Base-by-base conservation (phyloP, 208 protist genomes). In the Trypanosoma brucei region DNA sequence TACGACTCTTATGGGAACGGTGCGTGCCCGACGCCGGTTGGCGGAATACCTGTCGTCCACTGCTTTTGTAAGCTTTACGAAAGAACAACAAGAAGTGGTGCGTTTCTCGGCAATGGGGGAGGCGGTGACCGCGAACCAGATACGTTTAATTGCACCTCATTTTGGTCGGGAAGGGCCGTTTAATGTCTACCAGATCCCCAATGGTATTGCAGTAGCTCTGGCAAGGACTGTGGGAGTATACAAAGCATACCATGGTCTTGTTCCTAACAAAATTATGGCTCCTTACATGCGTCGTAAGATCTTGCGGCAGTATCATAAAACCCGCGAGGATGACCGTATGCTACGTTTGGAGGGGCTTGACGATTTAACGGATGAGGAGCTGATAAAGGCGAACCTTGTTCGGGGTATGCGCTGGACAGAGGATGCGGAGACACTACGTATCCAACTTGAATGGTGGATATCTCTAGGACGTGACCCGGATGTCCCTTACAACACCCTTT, bases 401-500 rank as follows among this genome's bases (percentile, higher is more conserved):
- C 83, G 89, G 38, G 89, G 89, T 14, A 93, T 95, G 86, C 86
- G 89, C 8, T 95, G 89, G 86, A 89, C 83, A 13, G 86, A 95
- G 52, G 83, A 73, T 45, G 72, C 63, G 4, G 89, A 93, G 48
- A 85, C 89, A n/a, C 82, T 95, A 3, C 77, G 75, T 48, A 80
- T 92, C 35, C 89, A 95, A 68, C 49, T 95, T 54, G 83, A 95
- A 72, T 93, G 86, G 86, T 95, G 89, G 86, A 82, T 70, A 62
- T 75, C 67, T 37, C 74, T 95, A 31, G 70, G 84, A 5, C 79
- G 79, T 22, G 89, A 95, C 61, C 75, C 76, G 45, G 80, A 68
- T 60, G 84, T 93, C 1, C 89, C 89, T 54, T 95, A 91, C 75
- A 93, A 95, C 66, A 92, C 86, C 33, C 74, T 95, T 14, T 95